Conservation (phyloP, 305 asterid species). For the Rubia peregrina region DNA sequence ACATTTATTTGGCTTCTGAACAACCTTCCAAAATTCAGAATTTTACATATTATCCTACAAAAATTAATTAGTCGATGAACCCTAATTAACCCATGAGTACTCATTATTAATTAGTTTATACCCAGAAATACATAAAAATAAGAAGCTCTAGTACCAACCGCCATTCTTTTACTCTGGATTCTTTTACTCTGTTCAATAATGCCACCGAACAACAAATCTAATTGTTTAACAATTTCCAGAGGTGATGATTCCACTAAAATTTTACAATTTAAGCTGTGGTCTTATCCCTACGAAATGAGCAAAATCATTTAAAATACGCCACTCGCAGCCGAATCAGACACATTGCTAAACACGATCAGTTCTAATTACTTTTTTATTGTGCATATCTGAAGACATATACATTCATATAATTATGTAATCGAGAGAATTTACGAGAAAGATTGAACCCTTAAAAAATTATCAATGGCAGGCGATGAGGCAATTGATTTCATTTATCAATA, state of each 20-base stretch:
- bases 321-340: background rate
- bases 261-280: background rate
- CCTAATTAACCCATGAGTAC: background rate
- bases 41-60: background rate
- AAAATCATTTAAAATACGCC: background rate
- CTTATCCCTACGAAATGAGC: background rate
- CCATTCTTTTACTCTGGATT: background rate
- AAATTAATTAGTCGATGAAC: background rate
- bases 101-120: background rate
- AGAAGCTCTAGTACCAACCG: background rate
- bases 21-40: background rate
- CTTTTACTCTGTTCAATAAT: slow-evolving; percentile 1
- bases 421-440: background rate
- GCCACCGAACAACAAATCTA: slow-evolving; percentile 3
- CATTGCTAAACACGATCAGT: background rate
- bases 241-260: background rate
- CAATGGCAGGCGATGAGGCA: background rate
- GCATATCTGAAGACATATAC: background rate
- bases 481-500: background rate
- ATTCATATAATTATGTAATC: background rate
- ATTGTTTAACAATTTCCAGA: background rate
- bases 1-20: background rate
- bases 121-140: background rate
- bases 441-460: background rate
- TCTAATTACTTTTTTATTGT: background rate